These are phyloP conservation scores for Musa troglodytarum DNA, from an alignment of 176 grass and related monocot species.

Conservation along the genomic window DNA sequence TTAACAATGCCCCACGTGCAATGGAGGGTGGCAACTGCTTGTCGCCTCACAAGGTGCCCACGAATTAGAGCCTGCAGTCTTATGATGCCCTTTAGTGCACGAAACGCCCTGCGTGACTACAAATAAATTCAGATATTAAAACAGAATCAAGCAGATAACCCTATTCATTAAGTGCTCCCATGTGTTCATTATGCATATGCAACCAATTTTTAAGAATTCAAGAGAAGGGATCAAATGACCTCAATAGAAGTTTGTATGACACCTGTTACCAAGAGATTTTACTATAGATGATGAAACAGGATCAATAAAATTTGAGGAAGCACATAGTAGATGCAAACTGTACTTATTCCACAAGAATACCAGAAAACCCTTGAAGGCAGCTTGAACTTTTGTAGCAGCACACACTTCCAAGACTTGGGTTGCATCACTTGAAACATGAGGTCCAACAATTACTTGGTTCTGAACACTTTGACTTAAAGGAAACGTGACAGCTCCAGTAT, in stretches of 20 bases:
- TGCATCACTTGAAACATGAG: conserved; percentile 18
- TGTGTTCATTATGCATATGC: too few relatives aligned
- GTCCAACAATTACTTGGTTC: conserved; percentile 21
- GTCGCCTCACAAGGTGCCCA: conserved; percentile 82
- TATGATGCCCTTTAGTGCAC: conserved; percentile 68
- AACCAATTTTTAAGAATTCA: too few relatives aligned
- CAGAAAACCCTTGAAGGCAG: conserved; percentile 77
- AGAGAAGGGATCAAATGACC: too few relatives aligned
- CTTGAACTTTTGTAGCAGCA: conserved; percentile 71
- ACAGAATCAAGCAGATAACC: not conserved
- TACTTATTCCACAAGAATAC: conserved; percentile 26
- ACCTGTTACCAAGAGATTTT: too few relatives aligned
- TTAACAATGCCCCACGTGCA: conserved; percentile 63
- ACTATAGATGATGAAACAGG: too few relatives aligned
- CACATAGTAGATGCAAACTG: too few relatives aligned
- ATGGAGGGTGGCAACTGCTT: conserved; percentile 71
- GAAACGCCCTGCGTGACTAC: conserved; percentile 72
- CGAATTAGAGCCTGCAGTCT: conserved; percentile 74
- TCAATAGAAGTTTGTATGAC: too few relatives aligned
- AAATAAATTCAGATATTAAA: conserved; percentile 9
- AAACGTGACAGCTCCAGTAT: conserved; percentile 22
- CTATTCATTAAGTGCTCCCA: too few relatives aligned
- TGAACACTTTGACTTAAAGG: conserved; percentile 34
- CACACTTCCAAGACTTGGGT: conserved; percentile 49
- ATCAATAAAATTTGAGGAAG: too few relatives aligned